Percentiles rank a stretch among this genome's conserved stretches.
Evolutionary conservation across 306 rosid genomes (phyloP).

Genomic region (Lagenaria siceraria): DNA sequence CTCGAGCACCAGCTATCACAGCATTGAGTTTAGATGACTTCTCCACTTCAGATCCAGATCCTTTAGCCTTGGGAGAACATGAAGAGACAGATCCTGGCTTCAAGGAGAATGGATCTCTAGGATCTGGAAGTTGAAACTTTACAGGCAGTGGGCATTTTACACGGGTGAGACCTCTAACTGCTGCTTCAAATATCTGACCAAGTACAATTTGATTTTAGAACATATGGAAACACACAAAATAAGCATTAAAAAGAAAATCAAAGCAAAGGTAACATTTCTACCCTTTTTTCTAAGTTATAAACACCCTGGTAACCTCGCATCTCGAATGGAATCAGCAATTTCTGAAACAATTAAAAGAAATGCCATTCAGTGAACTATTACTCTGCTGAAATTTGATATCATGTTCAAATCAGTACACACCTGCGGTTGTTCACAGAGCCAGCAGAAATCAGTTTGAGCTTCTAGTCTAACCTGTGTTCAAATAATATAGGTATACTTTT

Average conservation of each 20-base stretch:
- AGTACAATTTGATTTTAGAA: slow-evolving; percentile 7
- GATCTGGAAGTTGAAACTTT: slow-evolving; percentile 71
- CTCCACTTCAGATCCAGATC: slow-evolving; percentile 42
- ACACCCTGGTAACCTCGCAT: slow-evolving; percentile 95
- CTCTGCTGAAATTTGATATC: neutral
- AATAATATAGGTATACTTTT: slow-evolving; percentile 7
- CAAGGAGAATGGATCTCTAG: slow-evolving; percentile 51
- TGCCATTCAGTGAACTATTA: neutral
- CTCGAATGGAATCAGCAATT: slow-evolving; percentile 80
- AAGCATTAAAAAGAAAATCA: neutral
- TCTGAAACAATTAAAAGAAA: slow-evolving; percentile 26
- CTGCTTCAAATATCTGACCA: slow-evolving; percentile 63
- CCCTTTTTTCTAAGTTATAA: slow-evolving; percentile 89
- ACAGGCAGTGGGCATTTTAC: slow-evolving; percentile 53
- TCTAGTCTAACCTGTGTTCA: slow-evolving; percentile 66
- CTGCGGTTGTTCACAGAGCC: slow-evolving; percentile 92
- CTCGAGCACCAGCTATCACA: slow-evolving; percentile 82
- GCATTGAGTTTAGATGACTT: slow-evolving; percentile 45
- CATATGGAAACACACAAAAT: slow-evolving; percentile 1
- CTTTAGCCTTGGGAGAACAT: slow-evolving; percentile 18
- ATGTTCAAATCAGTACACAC: slow-evolving; percentile 20
- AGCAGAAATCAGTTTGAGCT: slow-evolving; percentile 73
- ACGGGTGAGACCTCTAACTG: slow-evolving; percentile 58
- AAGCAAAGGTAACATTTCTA: slow-evolving; percentile 1
- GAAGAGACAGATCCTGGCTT: slow-evolving; percentile 53